A percentile compares a stretch with the other conserved stretches of the same genome.
phyloP scores from a whole-genome alignment of 148 eudicot species.

The Heliosperma pusillum region DNA sequence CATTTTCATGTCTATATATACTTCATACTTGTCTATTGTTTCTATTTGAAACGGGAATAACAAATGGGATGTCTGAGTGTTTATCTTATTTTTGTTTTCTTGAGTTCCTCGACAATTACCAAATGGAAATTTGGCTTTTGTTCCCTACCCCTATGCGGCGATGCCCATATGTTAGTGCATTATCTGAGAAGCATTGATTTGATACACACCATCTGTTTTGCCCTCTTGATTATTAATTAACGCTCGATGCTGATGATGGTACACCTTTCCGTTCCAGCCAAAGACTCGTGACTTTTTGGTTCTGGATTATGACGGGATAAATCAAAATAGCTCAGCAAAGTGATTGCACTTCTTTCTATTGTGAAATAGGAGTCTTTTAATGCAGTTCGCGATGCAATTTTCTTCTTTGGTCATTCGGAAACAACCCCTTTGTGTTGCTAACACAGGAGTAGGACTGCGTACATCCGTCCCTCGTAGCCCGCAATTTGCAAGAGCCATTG shows the following conservation, averaged over 20 bases:
- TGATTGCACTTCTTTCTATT: too few relatives aligned
- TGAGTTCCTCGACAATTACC: not conserved
- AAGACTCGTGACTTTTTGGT: too few relatives aligned
- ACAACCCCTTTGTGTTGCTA: too few relatives aligned
- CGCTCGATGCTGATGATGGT: not conserved
- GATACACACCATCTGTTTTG: not conserved
- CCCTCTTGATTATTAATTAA: not conserved
- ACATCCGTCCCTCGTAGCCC: too few relatives aligned
- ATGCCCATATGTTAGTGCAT: not conserved
- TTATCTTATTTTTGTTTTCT: not conserved
- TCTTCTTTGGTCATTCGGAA: too few relatives aligned
- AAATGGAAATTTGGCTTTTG: not conserved
- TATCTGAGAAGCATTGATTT: not conserved
- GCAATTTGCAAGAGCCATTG: too few relatives aligned
- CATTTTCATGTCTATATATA: not conserved
- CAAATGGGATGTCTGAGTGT: not conserved
- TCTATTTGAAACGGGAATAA: conserved; percentile 3
- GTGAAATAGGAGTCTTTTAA: too few relatives aligned
- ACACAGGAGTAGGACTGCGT: too few relatives aligned
- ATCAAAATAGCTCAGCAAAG: too few relatives aligned
- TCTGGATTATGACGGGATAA: too few relatives aligned
- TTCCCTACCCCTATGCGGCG: not conserved
- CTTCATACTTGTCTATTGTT: conserved; percentile 11
- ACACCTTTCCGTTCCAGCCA: too few relatives aligned
- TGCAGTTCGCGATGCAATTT: too few relatives aligned